Conservation (phyloP, 2,329 filamentous ascomycete species). For the Diaporthe batatas region DNA sequence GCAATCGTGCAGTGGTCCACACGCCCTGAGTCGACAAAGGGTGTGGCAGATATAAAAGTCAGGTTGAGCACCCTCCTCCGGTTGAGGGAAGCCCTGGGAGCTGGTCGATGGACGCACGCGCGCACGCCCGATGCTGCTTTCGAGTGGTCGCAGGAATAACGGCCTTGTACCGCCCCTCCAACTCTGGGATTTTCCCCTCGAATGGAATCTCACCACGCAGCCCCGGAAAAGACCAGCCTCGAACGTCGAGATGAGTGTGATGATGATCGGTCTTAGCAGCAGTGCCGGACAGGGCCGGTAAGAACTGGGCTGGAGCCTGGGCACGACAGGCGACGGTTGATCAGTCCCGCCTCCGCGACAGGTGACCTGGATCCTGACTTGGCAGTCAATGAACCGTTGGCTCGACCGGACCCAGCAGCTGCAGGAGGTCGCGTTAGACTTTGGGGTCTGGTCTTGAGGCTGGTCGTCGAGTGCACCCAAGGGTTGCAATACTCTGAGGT, state of each 20-base stretch:
- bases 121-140: constrained; percentile 11
- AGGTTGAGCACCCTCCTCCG: constrained; percentile 39
- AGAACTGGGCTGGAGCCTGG: constrained; percentile 24
- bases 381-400: constrained; percentile 37
- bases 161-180: constrained; percentile 37
- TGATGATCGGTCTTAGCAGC: constrained; percentile 30
- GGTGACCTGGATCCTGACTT: constrained; percentile 38
- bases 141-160: constrained; percentile 27
- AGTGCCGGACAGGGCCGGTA: constrained; percentile 13
- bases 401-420: constrained; percentile 38
- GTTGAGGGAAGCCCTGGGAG: constrained; percentile 1
- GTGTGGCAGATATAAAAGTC: constrained; percentile 41
- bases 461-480: constrained; percentile 10
- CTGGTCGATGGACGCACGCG: background rate
- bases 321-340: constrained; percentile 26
- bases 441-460: constrained; percentile 28
- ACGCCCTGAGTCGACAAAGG: constrained; percentile 40
- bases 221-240: constrained; percentile 31
- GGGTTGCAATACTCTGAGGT: constrained; percentile 23
- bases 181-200: constrained; percentile 27
- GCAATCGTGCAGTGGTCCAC: constrained; percentile 40
- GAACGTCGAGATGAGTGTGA: constrained; percentile 20
- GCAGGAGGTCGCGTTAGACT: constrained; percentile 21
- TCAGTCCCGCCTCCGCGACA: constrained; percentile 35
- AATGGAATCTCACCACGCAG: constrained; percentile 36